Base-by-base conservation (phyloP, 495 filamentous ascomycete species). In the Trichoderma erinaceum region DNA sequence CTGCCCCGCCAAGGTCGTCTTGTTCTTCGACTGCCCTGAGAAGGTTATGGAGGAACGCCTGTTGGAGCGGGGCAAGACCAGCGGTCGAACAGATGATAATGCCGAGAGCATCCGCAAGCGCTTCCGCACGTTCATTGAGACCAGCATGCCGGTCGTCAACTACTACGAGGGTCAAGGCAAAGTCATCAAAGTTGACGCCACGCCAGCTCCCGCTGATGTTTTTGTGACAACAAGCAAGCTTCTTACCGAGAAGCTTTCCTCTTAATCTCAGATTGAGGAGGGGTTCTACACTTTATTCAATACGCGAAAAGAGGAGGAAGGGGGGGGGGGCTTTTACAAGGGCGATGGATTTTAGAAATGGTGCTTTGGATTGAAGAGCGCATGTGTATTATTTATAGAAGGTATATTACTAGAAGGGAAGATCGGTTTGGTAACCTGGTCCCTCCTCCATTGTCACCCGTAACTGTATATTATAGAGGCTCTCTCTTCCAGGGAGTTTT, bases 101-200 rank as follows among this genome's bases (percentile, higher is more conserved):
- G 88, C 86, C 56, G 95, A 97, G 81, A 92, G 88, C 72, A 98
- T 97, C 77, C 90, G 88, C 79, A 99, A 99, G 87, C 84, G 95
- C 46, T 99, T 99, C 81, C 85, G 88, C 69, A 93, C 89, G 4
- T 99, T 98, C 74, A 81, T 95, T 35, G 92, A 97, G 78, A 97
- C 92, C 3, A 96, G 91, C 76, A 97, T 98, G 92, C 95, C 95
- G 50, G 95, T 97, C 44, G 93, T 99, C 63, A 84, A 95, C 70
- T 86, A 89, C 72, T 98, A 90, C 78, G 88, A 89, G 79, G 81
- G 79, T 69, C 79, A 93, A 78, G 86, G 83, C 58, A 90, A 89
- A 77, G 93, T 98, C 27, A 87, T 95, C 69, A 87, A 86, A 77
- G 83, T 97, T 16, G 78, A 85, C 68, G 91, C 92, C 29, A 87